Base-by-base conservation (phyloP, 192 early-diverging fungal species). In the Lunasporangiospora selenospora region DNA sequence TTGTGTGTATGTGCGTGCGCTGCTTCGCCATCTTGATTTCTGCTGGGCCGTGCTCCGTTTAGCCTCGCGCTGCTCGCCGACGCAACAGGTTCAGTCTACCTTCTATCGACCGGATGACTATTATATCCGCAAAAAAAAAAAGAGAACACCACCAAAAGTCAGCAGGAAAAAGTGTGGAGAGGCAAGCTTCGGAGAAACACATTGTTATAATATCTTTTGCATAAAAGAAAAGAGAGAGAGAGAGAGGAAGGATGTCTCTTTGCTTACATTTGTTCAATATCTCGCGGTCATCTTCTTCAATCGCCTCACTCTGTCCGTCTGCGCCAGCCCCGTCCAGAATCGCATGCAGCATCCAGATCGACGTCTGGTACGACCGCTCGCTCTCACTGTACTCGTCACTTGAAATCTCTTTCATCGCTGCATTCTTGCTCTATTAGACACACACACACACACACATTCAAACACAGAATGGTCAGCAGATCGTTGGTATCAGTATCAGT, bases 291-390 rank as follows among this genome's bases (percentile, higher is more conserved):
- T 86, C 79, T 18, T 86, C 81, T 40, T 82, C 85, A 49, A 86
- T 79, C 3, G 42, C 60, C 12, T 77, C 64, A 21, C 77, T 80
- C 0, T 71, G 69, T n/a, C 77, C 75, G 32, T 70, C 66, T 21
- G 70, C 64, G 13, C 45, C 54, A 31, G 70, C 52, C 1, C 46
- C 69, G 31, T 89, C 89, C 23, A 93, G 55, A 45, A 91, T 87
- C 27, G 90, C 88, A 48, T 86, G 80, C 6, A 93, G 71, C 85
- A 91, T 88, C 83, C 83, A 88, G 23, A 93, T 93, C 2, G 87
- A 84, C 7, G 83, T 85, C 67, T 90, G 85, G 45, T 93, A 93
- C 12, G 87, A 86, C 42, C 83, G 80, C 59, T 91, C 91, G 60
- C 91, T 90, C 49, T 82, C 82, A 12, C 81, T 46, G 27, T 87